phyloP scores from a whole-genome alignment of 140 eudicot genomes.

The Bidens hawaiensis region DNA sequence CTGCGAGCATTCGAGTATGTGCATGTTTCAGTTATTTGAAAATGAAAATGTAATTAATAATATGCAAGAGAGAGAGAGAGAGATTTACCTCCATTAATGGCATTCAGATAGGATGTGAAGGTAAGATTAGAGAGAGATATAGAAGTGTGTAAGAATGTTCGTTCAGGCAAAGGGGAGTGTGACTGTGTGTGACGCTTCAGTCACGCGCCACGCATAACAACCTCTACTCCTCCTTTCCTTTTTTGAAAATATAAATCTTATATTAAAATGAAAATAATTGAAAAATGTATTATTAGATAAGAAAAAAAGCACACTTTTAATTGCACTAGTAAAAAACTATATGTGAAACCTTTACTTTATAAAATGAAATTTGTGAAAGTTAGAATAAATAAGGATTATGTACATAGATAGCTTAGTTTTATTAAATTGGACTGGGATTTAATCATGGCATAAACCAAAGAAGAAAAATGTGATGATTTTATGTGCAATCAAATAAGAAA shows the following conservation, averaged over 20 bases:
- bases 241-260: neutral
- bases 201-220: constrained; percentile 19
- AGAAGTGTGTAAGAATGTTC: constrained; percentile 2
- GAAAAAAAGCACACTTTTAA: too few species aligned
- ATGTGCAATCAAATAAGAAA: too few species aligned
- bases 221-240: constrained; percentile 4
- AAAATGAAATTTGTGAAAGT: too few species aligned
- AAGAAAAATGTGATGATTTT: too few species aligned
- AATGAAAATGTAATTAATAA: constrained; percentile 16
- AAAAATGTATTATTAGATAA: too few species aligned
- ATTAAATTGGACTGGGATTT: too few species aligned
- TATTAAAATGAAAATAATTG: too few species aligned
- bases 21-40: constrained; percentile 12
- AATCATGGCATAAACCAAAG: too few species aligned
- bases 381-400: too few species aligned
- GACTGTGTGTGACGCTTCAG: constrained; percentile 14
- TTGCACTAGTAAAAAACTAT: too few species aligned
- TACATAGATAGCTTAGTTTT: too few species aligned
- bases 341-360: too few species aligned
- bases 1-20: constrained; percentile 7
- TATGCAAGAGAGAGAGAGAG: neutral
- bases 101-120: neutral
- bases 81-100: constrained; percentile 14
- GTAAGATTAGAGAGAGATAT: constrained; percentile 3
- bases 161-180: constrained; percentile 6